phyloP scores from a whole-genome alignment of 306 rosid species.

The Rosa multiflora region DNA sequence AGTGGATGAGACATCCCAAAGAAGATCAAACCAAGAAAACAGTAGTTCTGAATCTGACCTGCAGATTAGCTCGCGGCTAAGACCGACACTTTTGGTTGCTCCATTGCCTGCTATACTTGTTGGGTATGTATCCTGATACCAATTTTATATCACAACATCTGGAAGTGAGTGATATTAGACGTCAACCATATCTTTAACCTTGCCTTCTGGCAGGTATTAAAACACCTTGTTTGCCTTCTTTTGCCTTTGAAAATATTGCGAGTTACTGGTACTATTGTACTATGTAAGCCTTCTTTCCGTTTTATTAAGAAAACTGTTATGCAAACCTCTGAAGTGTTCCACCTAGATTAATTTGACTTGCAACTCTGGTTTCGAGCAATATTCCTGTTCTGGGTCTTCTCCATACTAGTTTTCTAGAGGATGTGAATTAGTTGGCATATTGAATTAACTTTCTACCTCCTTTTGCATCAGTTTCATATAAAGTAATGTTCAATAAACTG shows the following conservation, averaged over 20 bases:
- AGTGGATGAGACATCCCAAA: slow-evolving; percentile 74
- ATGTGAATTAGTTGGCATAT: neutral
- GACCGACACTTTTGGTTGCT: slow-evolving; percentile 74
- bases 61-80: slow-evolving; percentile 59
- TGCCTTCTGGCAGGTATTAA: neutral
- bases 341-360: neutral
- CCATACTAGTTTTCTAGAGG: neutral
- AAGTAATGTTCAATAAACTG: slow-evolving; percentile 14
- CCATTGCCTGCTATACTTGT: slow-evolving; percentile 94
- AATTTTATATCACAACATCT: slow-evolving; percentile 9
- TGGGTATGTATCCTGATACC: slow-evolving; percentile 57
- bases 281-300: neutral
- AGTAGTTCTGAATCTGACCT: slow-evolving; percentile 71
- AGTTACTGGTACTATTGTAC: no score
- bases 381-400: neutral
- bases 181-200: neutral
- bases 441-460: neutral
- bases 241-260: neutral
- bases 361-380: neutral
- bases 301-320: neutral
- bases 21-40: slow-evolving; percentile 80
- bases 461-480: neutral
- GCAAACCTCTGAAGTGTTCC: neutral
- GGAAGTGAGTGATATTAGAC: neutral
- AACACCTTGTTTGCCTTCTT: neutral